phyloP scores from a whole-genome alignment of 257 asterid genomes.

The Solanum virginianum region DNA sequence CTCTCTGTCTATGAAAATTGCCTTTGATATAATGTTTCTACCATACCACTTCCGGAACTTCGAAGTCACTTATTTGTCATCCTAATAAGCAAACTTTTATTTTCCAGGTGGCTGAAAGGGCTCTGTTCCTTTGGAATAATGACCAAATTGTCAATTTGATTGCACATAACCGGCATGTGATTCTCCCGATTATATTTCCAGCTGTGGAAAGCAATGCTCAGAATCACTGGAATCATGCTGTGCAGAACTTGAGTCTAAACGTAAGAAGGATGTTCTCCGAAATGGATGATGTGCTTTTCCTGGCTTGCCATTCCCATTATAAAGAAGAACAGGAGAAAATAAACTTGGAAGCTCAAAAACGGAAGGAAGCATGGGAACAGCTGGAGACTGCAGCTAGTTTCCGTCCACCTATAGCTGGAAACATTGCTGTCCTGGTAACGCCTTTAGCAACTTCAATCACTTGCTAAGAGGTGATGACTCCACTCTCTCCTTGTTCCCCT shows the following conservation, averaged over 20 bases:
- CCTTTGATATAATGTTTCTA: not conserved
- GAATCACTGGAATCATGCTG: conserved; percentile 78
- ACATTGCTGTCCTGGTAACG: conserved; percentile 53
- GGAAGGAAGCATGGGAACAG: conserved; percentile 51
- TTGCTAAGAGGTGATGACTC: conserved; percentile 6
- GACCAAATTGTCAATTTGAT: conserved; percentile 47
- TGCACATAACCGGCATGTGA: conserved; percentile 54
- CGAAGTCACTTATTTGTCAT: not conserved
- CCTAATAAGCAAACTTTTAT: not conserved
- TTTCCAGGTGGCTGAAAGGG: conserved; percentile 81
- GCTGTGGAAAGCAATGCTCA: conserved; percentile 57
- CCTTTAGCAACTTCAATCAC: conserved; percentile 13
- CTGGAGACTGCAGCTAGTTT: conserved; percentile 44
- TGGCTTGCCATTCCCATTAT: conserved; percentile 45
- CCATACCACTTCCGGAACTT: not conserved
- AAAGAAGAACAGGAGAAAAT: conserved; percentile 35
- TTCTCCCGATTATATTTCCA: conserved; percentile 70
- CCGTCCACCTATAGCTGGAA: conserved; percentile 47
- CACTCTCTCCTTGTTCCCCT: not conserved
- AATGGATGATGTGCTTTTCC: conserved; percentile 55
- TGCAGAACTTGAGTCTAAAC: conserved; percentile 55
- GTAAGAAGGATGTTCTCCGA: conserved; percentile 55
- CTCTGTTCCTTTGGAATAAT: conserved; percentile 25
- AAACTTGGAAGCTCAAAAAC: conserved; percentile 20
- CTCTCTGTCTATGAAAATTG: not conserved